These are phyloP conservation scores for Phalaenopsis hybrid DNA, from an alignment of 116 monocot genomes.

Conservation along the genomic window DNA sequence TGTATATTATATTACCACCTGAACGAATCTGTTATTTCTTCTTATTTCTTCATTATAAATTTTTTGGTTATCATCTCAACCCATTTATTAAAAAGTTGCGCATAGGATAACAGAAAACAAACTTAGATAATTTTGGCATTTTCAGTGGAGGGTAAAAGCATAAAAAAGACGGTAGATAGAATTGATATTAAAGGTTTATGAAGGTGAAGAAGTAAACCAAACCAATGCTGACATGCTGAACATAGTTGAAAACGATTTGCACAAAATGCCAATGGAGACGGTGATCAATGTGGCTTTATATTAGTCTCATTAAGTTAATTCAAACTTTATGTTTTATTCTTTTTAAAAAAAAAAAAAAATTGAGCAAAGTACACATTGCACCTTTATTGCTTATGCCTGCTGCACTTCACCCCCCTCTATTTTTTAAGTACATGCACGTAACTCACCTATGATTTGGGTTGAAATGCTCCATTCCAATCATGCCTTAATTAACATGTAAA, in stretches of 20 bases:
- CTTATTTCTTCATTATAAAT: too few species aligned
- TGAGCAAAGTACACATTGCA: too few species aligned
- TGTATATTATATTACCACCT: slow-evolving; percentile 6
- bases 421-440: too few species aligned
- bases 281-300: background rate
- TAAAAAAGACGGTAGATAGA: background rate
- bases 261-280: background rate
- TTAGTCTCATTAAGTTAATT: background rate
- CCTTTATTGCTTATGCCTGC: too few species aligned
- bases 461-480: too few species aligned
- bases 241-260: background rate
- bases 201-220: background rate
- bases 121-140: background rate
- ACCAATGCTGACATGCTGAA: background rate
- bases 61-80: background rate
- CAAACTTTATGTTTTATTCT: too few species aligned
- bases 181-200: background rate
- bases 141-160: background rate
- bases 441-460: too few species aligned
- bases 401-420: too few species aligned
- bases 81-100: background rate
- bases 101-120: background rate
- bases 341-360: too few species aligned
- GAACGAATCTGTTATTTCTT: background rate
- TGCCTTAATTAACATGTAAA: too few species aligned